A percentile compares a stretch with the other conserved stretches of the same genome.
Conservation (phyloP, 345 rosid species). For the Theobroma cacao region DNA sequence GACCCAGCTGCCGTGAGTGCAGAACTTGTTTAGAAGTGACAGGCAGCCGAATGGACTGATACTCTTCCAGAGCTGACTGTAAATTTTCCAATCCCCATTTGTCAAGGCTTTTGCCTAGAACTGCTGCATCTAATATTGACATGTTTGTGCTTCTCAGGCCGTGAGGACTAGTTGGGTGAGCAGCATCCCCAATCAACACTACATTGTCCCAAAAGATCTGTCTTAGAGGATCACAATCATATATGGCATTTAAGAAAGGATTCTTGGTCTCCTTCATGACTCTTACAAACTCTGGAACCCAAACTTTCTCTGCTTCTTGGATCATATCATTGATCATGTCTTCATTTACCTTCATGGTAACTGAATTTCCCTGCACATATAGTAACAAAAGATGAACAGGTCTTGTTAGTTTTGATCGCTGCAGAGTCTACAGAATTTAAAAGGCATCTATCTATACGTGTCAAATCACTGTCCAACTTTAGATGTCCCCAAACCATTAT, state of each 20-base stretch:
- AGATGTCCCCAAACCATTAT: neutral
- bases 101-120: conserved; percentile 60
- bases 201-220: conserved; percentile 51
- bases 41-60: conserved; percentile 58
- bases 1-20: conserved; percentile 51
- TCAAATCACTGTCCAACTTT: neutral
- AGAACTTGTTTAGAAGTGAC: conserved; percentile 66
- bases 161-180: conserved; percentile 84
- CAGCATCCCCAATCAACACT: conserved; percentile 72
- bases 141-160: conserved; percentile 83
- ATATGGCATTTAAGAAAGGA: conserved; percentile 78
- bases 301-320: conserved; percentile 56
- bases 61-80: conserved; percentile 56
- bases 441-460: neutral
- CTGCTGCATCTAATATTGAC: conserved; percentile 68
- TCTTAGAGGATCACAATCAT: conserved; percentile 65
- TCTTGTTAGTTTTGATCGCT: neutral
- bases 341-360: conserved; percentile 53
- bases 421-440: neutral
- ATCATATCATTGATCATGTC: conserved; percentile 62
- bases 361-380: conserved; percentile 53
- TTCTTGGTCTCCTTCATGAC: conserved; percentile 63
- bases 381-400: neutral
- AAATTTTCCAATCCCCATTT: conserved; percentile 47
- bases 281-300: conserved; percentile 61